Evolutionary conservation across 192 early-diverging fungal genomes (phyloP), one percentile per base, ranked within the genome.

Genomic region (Rhizoclosmatium globosum): DNA sequence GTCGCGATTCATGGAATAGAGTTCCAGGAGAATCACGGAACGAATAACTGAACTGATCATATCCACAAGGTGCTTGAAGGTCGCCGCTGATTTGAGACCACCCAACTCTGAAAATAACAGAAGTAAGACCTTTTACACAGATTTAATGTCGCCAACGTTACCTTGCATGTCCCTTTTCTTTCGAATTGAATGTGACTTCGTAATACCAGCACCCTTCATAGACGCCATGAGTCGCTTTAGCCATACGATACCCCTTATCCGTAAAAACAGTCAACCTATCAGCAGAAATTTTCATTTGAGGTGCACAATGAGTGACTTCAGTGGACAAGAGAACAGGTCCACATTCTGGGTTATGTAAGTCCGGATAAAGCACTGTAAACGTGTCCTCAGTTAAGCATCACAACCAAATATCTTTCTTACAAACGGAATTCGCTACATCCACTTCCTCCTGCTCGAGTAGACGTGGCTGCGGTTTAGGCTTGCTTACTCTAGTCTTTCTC

Each of bases 31-130:
- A 82, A 65, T 87, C 89, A 56, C 93, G 88, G 79, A 87, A 89
- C 58, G 88, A 89, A 76, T 93, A 94, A 50, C 88, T 88, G 67
- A 93, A 94, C 70, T 85, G 82, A 74, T 94, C 93, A 68, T 86
- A 91, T 0, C 93, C 93, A 53, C 92, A 93, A 21, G 92, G 92
- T 4, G 90, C 93, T 58, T 94, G 92, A 21, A 93, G 82, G 68
- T 93, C 91, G 6, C 92, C 93, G 38, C 88, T 89, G 74, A 94
- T 94, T 83, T 93, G 92, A 17, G 90, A 89, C 90, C 90, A 94
- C 3, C 93, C 93, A 39, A 94, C 88, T 9, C 93, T 88, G 6
- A 53, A 0, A 53, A 53, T 53, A 53, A 53, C 17, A 53, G 6
- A 13, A 13, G 6, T 53, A 53, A 53, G 50, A 17, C 17, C 17